phyloP scores from a whole-genome alignment of 345 rosid genomes.

The Arabis alpina region DNA sequence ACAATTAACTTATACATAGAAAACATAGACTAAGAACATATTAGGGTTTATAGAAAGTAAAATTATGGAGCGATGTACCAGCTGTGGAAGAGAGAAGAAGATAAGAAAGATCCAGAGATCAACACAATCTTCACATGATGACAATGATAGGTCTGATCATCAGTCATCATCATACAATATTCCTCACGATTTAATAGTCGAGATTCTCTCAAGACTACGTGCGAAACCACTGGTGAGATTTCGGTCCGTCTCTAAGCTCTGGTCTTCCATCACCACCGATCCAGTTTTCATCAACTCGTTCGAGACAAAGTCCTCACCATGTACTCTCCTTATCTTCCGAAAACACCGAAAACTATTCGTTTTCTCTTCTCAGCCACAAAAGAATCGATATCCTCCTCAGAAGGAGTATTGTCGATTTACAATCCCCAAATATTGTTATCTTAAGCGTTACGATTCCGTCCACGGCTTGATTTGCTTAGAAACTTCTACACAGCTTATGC shows the following conservation, averaged over 20 bases:
- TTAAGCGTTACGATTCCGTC: background rate
- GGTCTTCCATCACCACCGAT: constrained; percentile 3
- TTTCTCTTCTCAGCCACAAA: background rate
- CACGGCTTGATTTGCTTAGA: constrained; percentile 6
- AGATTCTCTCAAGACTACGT: constrained; percentile 11
- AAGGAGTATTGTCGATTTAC: too few species aligned
- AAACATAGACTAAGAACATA: too few species aligned
- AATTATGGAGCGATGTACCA: too few species aligned
- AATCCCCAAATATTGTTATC: too few species aligned
- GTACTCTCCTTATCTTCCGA: background rate
- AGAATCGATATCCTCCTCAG: too few species aligned
- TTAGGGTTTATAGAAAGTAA: too few species aligned
- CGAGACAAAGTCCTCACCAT: background rate
- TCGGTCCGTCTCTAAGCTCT: constrained; percentile 9
- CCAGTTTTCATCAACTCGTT: background rate
- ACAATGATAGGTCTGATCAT: too few species aligned
- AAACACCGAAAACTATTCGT: background rate
- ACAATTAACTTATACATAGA: too few species aligned
- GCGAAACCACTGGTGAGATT: background rate
- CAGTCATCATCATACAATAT: background rate
- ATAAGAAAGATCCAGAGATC: too few species aligned
- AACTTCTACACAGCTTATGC: background rate
- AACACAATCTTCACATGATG: too few species aligned
- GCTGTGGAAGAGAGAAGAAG: too few species aligned
- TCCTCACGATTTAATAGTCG: background rate